Conservation (phyloP, 164 flowering plant species). For the Akebia trifoliata region DNA sequence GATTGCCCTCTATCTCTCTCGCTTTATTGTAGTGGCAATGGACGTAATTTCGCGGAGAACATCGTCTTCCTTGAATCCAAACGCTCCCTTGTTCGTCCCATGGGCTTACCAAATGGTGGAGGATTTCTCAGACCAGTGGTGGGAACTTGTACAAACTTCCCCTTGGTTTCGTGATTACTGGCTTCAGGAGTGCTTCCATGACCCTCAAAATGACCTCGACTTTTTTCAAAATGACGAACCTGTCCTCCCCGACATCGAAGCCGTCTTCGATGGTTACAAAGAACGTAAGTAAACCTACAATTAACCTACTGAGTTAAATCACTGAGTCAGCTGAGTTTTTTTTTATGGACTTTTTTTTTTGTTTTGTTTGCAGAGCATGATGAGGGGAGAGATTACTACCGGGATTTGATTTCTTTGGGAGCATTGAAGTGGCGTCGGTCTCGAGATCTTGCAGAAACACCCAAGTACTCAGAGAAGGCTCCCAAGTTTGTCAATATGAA, state of each 20-base stretch:
- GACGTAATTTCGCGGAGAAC: conserved; percentile 28
- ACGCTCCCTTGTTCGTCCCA: conserved; percentile 82
- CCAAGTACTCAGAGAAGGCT: conserved; percentile 51
- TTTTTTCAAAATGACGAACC: conserved; percentile 25
- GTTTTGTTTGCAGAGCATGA: conserved; percentile 10
- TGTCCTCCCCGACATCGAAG: conserved; percentile 38
- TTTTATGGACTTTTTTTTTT: not conserved
- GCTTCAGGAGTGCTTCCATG: conserved; percentile 70
- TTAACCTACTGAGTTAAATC: not conserved
- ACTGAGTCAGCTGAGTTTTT: not conserved
- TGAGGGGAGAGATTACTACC: conserved; percentile 22
- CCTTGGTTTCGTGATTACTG: conserved; percentile 91
- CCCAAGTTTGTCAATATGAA: conserved; percentile 74
- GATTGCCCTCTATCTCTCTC: not conserved
- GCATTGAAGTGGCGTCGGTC: conserved; percentile 42
- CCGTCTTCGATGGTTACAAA: conserved; percentile 32
- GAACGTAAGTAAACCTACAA: conserved; percentile 14
- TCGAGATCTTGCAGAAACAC: conserved; percentile 21
- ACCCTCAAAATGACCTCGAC: conserved; percentile 33
- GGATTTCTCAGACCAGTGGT: conserved; percentile 87
- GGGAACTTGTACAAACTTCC: conserved; percentile 72
- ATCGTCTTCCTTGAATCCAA: conserved; percentile 62
- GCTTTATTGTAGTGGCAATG: conserved; percentile 21
- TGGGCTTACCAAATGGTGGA: conserved; percentile 66
- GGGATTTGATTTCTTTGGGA: conserved; percentile 44